Evolutionary conservation across 129 eudicot species (phyloP), one percentile per base, ranked within the genome.

Genomic region (Pseudognaphalium luteoalbum): DNA sequence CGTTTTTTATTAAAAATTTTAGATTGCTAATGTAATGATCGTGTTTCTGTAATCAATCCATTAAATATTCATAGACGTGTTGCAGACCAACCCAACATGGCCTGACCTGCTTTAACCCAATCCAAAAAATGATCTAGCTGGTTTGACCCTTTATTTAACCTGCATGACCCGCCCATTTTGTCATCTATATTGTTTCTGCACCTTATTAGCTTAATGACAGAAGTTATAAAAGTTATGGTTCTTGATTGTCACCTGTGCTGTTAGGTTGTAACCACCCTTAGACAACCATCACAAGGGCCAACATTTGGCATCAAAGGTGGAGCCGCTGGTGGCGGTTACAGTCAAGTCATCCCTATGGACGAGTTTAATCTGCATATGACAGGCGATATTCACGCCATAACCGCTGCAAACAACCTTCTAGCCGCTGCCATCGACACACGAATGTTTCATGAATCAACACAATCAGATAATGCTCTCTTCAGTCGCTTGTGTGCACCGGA

Each of bases 251-350:
- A 51, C 60, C 4, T 39, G 76, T 81, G 59, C 59, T 76, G 29
- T 52, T 76, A 20, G 99, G 99, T 94, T n/a, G 90, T 89, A 61
- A 94, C 97, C 29, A 89, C 96, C 80, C 86, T 95, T 16, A 87
- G 99, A 21, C 99, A 95, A 81, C 99, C 97, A 37, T 95, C 99
- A 32, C 94, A 95, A 95, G 99, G 97, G 68, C 99, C 99, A 56
- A 95, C 97, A 22, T 91, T 91, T 79, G 99, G 99, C 70, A 95
- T 95, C 71, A 91, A 95, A 82, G 97, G 97, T 19, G 99, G 97
- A 78, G 97, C 99, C 32, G 97, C 99, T 41, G 99, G 99, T 35
- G 99, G 99, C 59, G 97, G 99, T 79, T 95, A 95, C 70, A 95
- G 97, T 79, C 99, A 95, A 78, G 99, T 95, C 21, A 95, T 95